Evolutionary conservation across 139 green algal genomes (phyloP).

Genomic region (Trebouxia sp.): DNA sequence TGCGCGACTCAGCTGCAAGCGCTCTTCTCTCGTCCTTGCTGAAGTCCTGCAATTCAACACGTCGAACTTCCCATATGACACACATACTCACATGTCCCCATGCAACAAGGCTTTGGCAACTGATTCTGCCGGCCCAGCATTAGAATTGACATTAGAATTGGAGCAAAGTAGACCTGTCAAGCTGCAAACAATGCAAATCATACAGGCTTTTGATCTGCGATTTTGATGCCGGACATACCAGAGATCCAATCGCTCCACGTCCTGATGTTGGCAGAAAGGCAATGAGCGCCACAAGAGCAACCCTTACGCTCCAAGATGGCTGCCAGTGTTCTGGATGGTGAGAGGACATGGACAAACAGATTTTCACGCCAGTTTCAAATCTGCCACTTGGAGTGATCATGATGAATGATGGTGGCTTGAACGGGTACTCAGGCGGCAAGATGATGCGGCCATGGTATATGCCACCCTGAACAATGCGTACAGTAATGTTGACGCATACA

Average conservation of each 20-base stretch:
- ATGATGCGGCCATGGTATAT: conserved; percentile 98
- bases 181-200: neutral
- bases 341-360: conserved; percentile 95
- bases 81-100: neutral
- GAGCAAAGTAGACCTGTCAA: no score
- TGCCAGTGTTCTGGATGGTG: conserved; percentile 99
- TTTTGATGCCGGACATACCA: conserved; percentile 52
- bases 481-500: neutral
- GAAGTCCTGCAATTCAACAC: conserved; percentile 65
- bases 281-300: conserved; percentile 89
- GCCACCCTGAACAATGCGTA: conserved; percentile 91
- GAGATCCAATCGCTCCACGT: conserved; percentile 85
- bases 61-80: no score
- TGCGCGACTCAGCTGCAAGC: conserved; percentile 69
- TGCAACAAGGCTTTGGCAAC: neutral
- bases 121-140: neutral
- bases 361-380: conserved; percentile 87
- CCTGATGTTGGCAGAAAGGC: conserved; percentile 95
- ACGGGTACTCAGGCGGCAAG: conserved; percentile 96
- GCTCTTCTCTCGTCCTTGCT: conserved; percentile 72
- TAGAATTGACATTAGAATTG: neutral
- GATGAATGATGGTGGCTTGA: conserved; percentile 96
- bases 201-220: neutral
- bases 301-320: conserved; percentile 95
- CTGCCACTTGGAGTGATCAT: conserved; percentile 92